Evolutionary conservation across 2,329 filamentous ascomycete genomes (phyloP).

Genomic region (Aureobasidium sp.): DNA sequence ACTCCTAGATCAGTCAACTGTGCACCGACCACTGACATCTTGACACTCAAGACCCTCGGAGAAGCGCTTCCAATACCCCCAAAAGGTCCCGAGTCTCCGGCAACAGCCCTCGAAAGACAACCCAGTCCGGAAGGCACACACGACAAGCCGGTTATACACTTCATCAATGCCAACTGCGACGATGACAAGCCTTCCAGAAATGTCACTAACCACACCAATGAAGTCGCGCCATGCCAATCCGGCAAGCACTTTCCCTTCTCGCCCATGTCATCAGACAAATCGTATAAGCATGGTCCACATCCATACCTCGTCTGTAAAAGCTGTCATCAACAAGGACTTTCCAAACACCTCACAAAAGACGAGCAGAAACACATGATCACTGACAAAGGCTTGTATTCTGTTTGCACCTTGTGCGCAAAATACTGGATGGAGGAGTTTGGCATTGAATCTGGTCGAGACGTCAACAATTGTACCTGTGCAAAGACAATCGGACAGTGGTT

Average conservation of each 20-base stretch:
- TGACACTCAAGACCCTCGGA: no score
- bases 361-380: not conserved
- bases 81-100: no score
- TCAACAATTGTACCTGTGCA: not conserved
- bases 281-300: no score
- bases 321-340: not conserved
- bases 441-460: not conserved
- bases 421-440: not conserved
- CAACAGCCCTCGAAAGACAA: no score
- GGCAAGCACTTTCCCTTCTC: not conserved
- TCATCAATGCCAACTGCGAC: not conserved
- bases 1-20: no score
- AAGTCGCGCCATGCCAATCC: not conserved
- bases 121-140: no score
- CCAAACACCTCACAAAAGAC: not conserved
- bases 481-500: not conserved
- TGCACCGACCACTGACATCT: no score
- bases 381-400: not conserved
- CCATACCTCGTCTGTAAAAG: not conserved
- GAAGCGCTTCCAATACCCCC: no score
- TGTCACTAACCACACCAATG: not conserved
- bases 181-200: not conserved
- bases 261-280: not conserved
- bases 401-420: not conserved
- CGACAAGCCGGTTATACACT: not conserved